Base-by-base conservation (phyloP, 352 stramenopile species). In the Phytophthora foliorum region DNA sequence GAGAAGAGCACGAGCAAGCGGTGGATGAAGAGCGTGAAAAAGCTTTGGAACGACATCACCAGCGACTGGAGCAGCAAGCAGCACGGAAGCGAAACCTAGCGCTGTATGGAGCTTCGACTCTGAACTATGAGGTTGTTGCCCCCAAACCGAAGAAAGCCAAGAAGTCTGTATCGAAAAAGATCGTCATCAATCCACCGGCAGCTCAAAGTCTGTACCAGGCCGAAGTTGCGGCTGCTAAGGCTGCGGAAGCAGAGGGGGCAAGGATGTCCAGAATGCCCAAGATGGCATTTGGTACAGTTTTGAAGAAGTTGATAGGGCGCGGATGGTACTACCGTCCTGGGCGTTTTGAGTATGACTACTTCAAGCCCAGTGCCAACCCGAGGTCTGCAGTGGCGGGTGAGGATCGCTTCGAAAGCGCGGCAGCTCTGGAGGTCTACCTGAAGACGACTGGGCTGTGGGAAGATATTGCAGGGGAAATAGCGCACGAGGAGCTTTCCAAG, bases 291-390 rank as follows among this genome's bases (percentile, higher is more conserved):
- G 86, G 86, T 41, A 84, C 86, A 27, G 64, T 92, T 22, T 62
- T 88, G 9, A 74, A 84, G 32, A 88, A 83, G 39, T 66, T 94
- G 3, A 17, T 83, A 6, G 34, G 57, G 41, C 84, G 84, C 16
- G 86, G 86, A 9, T 94, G 86, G 86, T 77, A 75, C 49, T 92
- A 90, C 57, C 81, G 83, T 9, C 84, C 86, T 21, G 86, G 86
- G 1, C 81, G 84, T 0, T 94, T 94, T 57, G 86, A 94, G 72
- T 94, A 94, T 58, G 83, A 93, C 65, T 93, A 94, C 82, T 94
- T 92, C 63, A 94, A 92, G 54, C 84, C 86, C 4, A 77, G 74
- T 32, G 56, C 69, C 38, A 90, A 80, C 49, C 63, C 69, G 4
- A 92, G 85, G 65, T 77, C 67, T 10, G 80, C 76, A 1, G 64